Evolutionary conservation across 148 eudicot genomes (phyloP).

Genomic region (Heliamphora exappendiculata): DNA sequence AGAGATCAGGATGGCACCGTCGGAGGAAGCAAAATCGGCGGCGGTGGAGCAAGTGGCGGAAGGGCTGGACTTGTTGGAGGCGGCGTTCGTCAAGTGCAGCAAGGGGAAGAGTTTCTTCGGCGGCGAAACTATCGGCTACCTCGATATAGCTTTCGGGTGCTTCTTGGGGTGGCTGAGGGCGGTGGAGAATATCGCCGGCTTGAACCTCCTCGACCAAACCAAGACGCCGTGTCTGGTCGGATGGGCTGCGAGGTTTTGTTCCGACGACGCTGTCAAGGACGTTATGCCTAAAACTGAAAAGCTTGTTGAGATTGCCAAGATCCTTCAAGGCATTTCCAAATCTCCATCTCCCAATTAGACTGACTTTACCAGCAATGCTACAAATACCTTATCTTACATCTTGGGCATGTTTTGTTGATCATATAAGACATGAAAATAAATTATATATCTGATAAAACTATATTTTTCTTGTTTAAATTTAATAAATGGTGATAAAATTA

Average conservation of each 20-base stretch:
- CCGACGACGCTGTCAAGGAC: constrained; percentile 20
- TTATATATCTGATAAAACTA: too few relatives aligned
- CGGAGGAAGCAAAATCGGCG: not conserved
- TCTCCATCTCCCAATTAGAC: too few relatives aligned
- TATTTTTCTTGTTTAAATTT: too few relatives aligned
- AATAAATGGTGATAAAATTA: too few relatives aligned
- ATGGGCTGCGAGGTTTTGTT: constrained; percentile 18
- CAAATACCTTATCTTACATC: too few relatives aligned
- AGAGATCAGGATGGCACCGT: not conserved
- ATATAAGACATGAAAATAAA: too few relatives aligned
- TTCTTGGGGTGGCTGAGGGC: constrained; percentile 15
- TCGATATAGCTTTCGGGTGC: constrained; percentile 18
- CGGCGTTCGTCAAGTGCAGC: constrained; percentile 17
- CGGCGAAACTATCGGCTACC: constrained; percentile 12
- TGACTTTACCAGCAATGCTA: too few relatives aligned
- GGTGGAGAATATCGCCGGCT: not conserved
- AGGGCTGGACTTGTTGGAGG: constrained; percentile 13
- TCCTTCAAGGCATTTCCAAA: too few relatives aligned
- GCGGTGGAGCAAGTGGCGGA: constrained; percentile 8
- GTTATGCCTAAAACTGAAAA: constrained; percentile 12
- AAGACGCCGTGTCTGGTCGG: constrained; percentile 1
- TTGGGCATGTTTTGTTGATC: too few relatives aligned
- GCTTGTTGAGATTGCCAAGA: constrained; percentile 15
- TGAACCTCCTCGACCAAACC: constrained; percentile 1
- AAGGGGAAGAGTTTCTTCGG: constrained; percentile 22